Conservation (phyloP, 176 grass and related monocot genomes). For the Hordeum marinum region DNA sequence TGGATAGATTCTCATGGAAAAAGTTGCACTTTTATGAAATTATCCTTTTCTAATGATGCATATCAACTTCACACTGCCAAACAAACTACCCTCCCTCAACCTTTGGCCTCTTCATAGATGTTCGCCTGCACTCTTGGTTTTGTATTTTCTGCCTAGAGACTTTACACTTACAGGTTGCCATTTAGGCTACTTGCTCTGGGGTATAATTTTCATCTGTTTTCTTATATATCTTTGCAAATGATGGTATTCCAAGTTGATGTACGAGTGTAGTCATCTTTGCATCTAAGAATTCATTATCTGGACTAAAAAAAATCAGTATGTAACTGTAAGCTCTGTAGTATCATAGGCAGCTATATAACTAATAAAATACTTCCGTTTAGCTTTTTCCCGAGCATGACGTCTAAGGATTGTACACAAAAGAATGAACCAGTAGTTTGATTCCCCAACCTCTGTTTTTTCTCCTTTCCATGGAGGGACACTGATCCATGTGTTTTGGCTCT, state of each 20-base stretch:
- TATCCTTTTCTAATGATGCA: background rate
- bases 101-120: background rate
- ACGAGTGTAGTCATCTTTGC: background rate
- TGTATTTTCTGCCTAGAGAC: background rate
- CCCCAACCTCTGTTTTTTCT: background rate
- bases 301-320: background rate
- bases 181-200: background rate
- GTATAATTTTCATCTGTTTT: background rate
- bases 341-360: conserved; percentile 10
- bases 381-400: background rate
- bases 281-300: background rate
- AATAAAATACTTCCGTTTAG: background rate
- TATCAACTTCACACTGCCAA: background rate
- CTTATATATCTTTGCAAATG: background rate
- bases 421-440: conserved; percentile 6
- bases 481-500: conserved; percentile 24
- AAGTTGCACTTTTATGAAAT: background rate
- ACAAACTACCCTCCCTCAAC: background rate
- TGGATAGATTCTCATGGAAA: background rate
- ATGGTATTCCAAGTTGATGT: background rate
- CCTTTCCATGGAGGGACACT: conserved; percentile 21
- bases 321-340: background rate
- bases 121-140: background rate
- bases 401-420: background rate
- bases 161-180: background rate